phyloP scores from a whole-genome alignment of 768 basidiomycete species.

The Lactarius psammicola region DNA sequence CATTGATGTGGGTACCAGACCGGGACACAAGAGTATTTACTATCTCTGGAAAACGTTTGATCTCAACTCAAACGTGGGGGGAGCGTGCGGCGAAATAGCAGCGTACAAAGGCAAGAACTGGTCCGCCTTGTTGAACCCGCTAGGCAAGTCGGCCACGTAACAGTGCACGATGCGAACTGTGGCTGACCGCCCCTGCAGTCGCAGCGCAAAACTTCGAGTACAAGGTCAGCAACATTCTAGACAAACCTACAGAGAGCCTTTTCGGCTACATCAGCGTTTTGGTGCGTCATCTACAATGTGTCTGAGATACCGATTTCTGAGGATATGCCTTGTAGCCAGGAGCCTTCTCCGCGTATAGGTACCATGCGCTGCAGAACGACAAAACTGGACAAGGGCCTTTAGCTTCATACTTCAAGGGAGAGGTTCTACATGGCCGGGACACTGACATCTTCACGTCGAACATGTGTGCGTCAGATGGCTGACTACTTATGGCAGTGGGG shows the following conservation, averaged over 20 bases:
- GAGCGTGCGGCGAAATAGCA: conserved; percentile 97
- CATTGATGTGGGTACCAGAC: conserved; percentile 92
- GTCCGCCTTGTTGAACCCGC: conserved; percentile 76
- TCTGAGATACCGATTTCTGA: background rate
- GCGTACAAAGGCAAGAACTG: conserved; percentile 90
- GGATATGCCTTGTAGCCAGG: conserved; percentile 56
- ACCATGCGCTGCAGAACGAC: conserved; percentile 88
- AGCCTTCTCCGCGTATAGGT: conserved; percentile 90
- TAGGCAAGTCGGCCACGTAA: conserved; percentile 47
- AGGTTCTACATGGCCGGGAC: conserved; percentile 77
- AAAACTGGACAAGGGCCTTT: conserved; percentile 79
- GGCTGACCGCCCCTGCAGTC: conserved; percentile 43
- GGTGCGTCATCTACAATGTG: conserved; percentile 40
- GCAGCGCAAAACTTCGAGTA: conserved; percentile 97
- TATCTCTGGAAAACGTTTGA: conserved; percentile 96
- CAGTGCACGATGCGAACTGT: background rate
- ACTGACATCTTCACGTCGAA: conserved; percentile 95
- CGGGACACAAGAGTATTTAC: conserved; percentile 85
- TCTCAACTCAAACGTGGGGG: conserved; percentile 87
- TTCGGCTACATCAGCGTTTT: conserved; percentile 97
- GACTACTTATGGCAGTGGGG: background rate
- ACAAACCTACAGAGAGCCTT: conserved; percentile 84
- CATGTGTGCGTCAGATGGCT: conserved; percentile 65
- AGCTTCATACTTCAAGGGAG: conserved; percentile 97
- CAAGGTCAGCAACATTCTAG: conserved; percentile 86